phyloP scores from a whole-genome alignment of 129 eudicot genomes.

The Centaurea solstitialis region DNA sequence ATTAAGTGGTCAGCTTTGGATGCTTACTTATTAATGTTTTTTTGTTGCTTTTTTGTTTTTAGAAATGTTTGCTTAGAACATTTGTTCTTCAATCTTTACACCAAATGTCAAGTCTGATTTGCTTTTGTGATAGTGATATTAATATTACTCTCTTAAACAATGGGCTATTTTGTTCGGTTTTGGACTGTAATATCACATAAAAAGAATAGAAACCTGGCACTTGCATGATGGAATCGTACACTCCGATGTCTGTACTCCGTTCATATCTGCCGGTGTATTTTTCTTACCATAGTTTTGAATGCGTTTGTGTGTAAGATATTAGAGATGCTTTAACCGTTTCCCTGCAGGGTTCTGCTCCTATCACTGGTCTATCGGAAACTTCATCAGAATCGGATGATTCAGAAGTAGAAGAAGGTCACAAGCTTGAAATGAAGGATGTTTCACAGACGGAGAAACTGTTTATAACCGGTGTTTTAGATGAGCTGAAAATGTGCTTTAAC shows the following conservation, averaged over 20 bases:
- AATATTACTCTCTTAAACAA: background rate
- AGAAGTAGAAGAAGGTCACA: conserved; percentile 42
- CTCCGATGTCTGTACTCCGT: background rate
- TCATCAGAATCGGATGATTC: conserved; percentile 80
- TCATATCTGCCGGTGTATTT: conserved; percentile 8
- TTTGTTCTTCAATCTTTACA: background rate
- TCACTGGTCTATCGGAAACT: conserved; percentile 67
- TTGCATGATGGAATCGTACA: background rate
- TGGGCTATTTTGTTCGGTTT: background rate
- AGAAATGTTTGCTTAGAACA: background rate
- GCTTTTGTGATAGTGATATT: background rate
- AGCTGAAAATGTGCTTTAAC: conserved; percentile 70
- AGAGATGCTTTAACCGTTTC: conserved; percentile 7
- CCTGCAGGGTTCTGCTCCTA: conserved; percentile 79
- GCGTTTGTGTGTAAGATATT: conserved; percentile 15
- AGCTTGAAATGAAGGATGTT: conserved; percentile 44
- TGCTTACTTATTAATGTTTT: background rate
- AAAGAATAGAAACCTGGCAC: background rate
- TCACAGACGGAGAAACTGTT: conserved; percentile 66
- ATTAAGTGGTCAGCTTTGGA: background rate
- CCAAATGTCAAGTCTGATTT: background rate
- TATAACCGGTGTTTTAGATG: conserved; percentile 86
- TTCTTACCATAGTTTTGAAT: background rate
- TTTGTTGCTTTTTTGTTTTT: background rate
- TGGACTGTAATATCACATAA: background rate